These are phyloP conservation scores for Trichoderma asperelloides DNA, from an alignment of 495 filamentous ascomycete species.

Conservation along the genomic window DNA sequence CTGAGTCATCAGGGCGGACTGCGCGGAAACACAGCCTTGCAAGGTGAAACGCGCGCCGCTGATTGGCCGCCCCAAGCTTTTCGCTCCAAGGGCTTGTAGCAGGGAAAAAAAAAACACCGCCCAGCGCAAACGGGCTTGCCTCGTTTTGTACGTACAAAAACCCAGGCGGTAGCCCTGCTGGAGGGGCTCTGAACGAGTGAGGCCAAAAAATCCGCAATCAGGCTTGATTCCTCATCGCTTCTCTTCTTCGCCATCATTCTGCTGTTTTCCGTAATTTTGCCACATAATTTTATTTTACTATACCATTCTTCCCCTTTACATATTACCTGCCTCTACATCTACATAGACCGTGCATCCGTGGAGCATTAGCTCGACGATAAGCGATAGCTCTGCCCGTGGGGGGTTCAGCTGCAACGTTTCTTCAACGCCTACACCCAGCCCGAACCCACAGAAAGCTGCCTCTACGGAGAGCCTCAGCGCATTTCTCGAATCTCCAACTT, in stretches of 20 bases:
- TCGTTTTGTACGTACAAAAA: background rate
- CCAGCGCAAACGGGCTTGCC: background rate
- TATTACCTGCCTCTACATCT: no score
- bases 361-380: no score
- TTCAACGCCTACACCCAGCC: no score
- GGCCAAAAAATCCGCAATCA: constrained; percentile 9
- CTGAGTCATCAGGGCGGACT: constrained; percentile 7
- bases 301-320: background rate
- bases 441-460: background rate
- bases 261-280: background rate
- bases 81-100: no score
- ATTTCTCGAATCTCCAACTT: background rate
- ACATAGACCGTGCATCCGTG: no score
- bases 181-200: background rate
- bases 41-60: background rate
- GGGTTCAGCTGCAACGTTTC: no score
- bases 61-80: background rate
- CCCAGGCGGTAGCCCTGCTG: background rate
- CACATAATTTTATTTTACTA: background rate
- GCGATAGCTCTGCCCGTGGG: no score
- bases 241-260: background rate
- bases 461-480: background rate
- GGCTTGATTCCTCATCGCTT: no score
- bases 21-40: background rate
- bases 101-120: background rate